These are phyloP conservation scores for Phytomonas francai DNA, from an alignment of 208 protist genomes.

Conservation along the genomic window DNA sequence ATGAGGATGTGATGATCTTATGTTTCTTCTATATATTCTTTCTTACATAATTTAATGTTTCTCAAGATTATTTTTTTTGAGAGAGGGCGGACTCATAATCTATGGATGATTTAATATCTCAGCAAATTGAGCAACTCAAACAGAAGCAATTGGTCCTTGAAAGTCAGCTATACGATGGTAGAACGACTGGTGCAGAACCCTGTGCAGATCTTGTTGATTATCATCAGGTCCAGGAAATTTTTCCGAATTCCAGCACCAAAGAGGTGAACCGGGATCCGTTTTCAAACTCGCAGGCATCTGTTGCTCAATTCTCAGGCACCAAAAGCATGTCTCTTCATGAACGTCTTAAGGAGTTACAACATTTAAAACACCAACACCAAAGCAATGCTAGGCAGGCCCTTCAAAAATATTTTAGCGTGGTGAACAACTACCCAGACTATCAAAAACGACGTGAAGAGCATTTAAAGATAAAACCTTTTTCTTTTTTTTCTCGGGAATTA, in stretches of 20 bases:
- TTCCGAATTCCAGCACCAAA: background rate
- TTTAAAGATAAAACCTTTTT: slow-evolving; percentile 35
- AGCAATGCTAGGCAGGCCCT: slow-evolving; percentile 37
- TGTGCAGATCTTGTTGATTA: background rate
- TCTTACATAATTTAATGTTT: background rate
- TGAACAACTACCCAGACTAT: slow-evolving; percentile 46
- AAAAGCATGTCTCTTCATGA: slow-evolving; percentile 8
- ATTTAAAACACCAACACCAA: slow-evolving; percentile 43
- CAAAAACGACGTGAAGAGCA: slow-evolving; percentile 33
- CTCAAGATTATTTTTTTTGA: background rate
- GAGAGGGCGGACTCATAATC: background rate
- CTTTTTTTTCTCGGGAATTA: slow-evolving; percentile 59
- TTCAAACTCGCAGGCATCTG: background rate
- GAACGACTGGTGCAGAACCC: background rate
- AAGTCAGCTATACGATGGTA: background rate
- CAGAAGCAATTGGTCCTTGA: background rate
- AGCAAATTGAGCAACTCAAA: background rate
- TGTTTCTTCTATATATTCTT: background rate
- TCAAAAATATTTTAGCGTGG: slow-evolving; percentile 38
- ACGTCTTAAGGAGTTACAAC: slow-evolving; percentile 21
- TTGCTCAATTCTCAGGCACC: background rate
- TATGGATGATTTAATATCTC: background rate
- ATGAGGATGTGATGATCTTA: background rate
- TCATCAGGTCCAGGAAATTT: background rate
- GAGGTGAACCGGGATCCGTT: background rate